These are phyloP conservation scores for Dactylella cylindrospora DNA, from an alignment of 2,329 filamentous ascomycete genomes.

Conservation along the genomic window DNA sequence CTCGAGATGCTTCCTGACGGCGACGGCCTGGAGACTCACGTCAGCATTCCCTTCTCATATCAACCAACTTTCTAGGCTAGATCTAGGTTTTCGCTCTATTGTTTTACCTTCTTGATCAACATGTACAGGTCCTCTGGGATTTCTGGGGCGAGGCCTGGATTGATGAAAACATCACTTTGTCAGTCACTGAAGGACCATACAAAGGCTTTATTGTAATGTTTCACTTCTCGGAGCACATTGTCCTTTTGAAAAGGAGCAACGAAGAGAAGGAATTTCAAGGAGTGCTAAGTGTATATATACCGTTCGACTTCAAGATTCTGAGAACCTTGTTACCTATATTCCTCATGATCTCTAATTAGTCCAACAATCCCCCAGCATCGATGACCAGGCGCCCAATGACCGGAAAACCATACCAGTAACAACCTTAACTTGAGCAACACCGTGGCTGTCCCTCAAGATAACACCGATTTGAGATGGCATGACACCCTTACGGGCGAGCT, in stretches of 20 bases:
- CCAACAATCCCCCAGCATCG: conserved; percentile 9
- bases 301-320: conserved; percentile 94
- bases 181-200: conserved; percentile 77
- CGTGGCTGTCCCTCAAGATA: conserved; percentile 95
- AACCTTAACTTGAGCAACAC: conserved; percentile 95
- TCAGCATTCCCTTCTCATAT: conserved; percentile 43
- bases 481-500: conserved; percentile 97
- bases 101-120: conserved; percentile 97
- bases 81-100: not conserved
- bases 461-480: conserved; percentile 99
- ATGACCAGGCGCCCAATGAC: not conserved
- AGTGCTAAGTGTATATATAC: conserved; percentile 66
- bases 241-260: no score
- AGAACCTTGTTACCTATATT: conserved; percentile 95
- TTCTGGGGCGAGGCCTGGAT: conserved; percentile 93
- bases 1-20: conserved; percentile 99
- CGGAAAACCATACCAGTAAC: conserved; percentile 74
- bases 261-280: conserved; percentile 22
- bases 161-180: conserved; percentile 74
- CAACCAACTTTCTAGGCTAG: not conserved
- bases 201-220: conserved; percentile 66
- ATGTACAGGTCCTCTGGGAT: conserved; percentile 99
- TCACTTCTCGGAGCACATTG: not conserved
- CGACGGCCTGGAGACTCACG: conserved; percentile 68
- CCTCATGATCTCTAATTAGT: conserved; percentile 56